Evolutionary conservation across 768 basidiomycete genomes (phyloP).

Genomic region (Trametes cingulata): DNA sequence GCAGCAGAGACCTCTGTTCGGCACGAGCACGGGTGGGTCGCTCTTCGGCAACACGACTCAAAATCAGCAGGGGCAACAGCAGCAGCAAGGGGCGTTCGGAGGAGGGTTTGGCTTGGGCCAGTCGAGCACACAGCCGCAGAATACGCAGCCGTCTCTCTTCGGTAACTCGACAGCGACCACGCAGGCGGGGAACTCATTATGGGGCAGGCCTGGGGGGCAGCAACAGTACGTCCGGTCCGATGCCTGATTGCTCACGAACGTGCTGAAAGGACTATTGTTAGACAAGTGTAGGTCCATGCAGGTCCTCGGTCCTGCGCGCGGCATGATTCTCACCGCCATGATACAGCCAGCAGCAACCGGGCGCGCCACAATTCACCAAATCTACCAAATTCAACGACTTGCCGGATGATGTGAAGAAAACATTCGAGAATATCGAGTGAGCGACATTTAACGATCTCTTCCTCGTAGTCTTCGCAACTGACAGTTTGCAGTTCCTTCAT

Average conservation of each 20-base stretch:
- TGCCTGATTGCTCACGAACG: neutral
- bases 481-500: slow-evolving; percentile 17
- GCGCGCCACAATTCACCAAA: slow-evolving; percentile 46
- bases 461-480: neutral
- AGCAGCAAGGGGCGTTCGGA: slow-evolving; percentile 24
- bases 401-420: slow-evolving; percentile 64
- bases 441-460: slow-evolving; percentile 22
- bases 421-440: slow-evolving; percentile 73
- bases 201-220: slow-evolving; percentile 22
- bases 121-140: slow-evolving; percentile 6
- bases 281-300: neutral
- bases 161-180: slow-evolving; percentile 7
- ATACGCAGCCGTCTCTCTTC: slow-evolving; percentile 15
- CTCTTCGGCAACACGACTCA: slow-evolving; percentile 38
- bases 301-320: neutral
- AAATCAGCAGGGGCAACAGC: slow-evolving; percentile 27
- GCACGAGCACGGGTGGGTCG: slow-evolving; percentile 20
- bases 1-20: slow-evolving; percentile 24
- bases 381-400: slow-evolving; percentile 83
- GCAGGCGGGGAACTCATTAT: slow-evolving; percentile 12
- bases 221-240: slow-evolving; percentile 23
- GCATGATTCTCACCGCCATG: neutral
- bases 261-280: neutral
- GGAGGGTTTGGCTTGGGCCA: neutral
- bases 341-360: slow-evolving; percentile 17